Evolutionary conservation across 352 stramenopile genomes (phyloP).

Genomic region (Pythium guiyangense): DNA sequence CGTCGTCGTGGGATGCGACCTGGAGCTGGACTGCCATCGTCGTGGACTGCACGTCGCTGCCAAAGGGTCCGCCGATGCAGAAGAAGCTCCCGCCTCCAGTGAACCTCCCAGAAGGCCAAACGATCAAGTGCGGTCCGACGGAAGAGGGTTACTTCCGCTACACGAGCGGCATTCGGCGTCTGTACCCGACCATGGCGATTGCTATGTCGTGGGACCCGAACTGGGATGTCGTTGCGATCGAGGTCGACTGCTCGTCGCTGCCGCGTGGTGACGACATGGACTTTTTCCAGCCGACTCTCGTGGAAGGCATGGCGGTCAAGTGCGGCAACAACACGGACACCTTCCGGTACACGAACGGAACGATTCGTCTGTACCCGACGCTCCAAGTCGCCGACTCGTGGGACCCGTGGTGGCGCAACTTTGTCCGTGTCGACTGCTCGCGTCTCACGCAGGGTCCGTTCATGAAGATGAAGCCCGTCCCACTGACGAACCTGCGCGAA

Average conservation of each 20-base stretch:
- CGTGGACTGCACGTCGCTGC: slow-evolving; percentile 17
- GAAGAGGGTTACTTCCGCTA: slow-evolving; percentile 14
- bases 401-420: slow-evolving; percentile 16
- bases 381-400: slow-evolving; percentile 17
- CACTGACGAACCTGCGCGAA: neutral
- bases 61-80: slow-evolving; percentile 15
- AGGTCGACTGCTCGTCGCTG: slow-evolving; percentile 21
- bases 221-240: slow-evolving; percentile 4
- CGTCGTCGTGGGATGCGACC: slow-evolving; percentile 18
- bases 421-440: slow-evolving; percentile 14
- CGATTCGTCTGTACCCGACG: slow-evolving; percentile 16
- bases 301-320: slow-evolving; percentile 6
- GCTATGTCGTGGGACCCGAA: slow-evolving; percentile 23
- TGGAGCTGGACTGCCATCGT: slow-evolving; percentile 5
- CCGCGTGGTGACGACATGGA: slow-evolving; percentile 17
- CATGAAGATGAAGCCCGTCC: slow-evolving; percentile 6
- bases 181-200: slow-evolving; percentile 20
- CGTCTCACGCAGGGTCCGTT: slow-evolving; percentile 6
- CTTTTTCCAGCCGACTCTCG: slow-evolving; percentile 8
- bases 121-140: slow-evolving; percentile 20
- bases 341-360: slow-evolving; percentile 12
- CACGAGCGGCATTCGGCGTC: slow-evolving; percentile 13
- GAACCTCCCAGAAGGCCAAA: slow-evolving; percentile 14
- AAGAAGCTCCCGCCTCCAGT: slow-evolving; percentile 17
- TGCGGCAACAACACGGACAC: neutral